Base-by-base conservation (phyloP, 1,284 basidiomycete species). In the Irpex rosettiformis region DNA sequence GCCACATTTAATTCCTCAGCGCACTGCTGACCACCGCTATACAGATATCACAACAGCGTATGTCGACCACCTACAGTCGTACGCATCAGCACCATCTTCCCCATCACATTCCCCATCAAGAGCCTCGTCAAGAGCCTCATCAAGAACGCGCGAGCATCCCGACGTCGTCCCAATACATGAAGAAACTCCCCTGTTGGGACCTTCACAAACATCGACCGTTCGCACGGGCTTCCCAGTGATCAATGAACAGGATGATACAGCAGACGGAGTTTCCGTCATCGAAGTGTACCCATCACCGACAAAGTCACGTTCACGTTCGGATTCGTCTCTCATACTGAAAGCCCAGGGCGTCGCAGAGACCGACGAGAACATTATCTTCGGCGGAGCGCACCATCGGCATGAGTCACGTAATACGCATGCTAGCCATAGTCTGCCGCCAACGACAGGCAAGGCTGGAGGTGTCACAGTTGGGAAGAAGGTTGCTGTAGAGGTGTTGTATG, bases 21-120 rank as follows among this genome's bases (percentile, higher is more conserved):
- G 45, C 56, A n/a, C 33, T 40, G 30, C 53, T 42, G 7, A 54
- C 3, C 3, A 33, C 27, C 21, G 25, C 16, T n/a, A n/a, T n/a
- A n/a, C 64, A 91, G 88, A 89, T 64, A 70, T 82, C 54, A 91
- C 89, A 16, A 89, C 87, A 0, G 80, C 85, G 2, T 89, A 83
- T 64, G 89, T 91, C 5, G 84, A 91, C 58, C 77, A 77, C 58
- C 76, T 90, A 1, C 83, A 89, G 2, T 81, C 83, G 3, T 79
- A 83, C 56, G 72, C 80, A 1, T 86, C 85, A 0, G 74, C 77
- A 1, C 75, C 81, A 0, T 66, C 82, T n/a, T 77, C 83, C 64
- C 16, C 61, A 61, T 24, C 58, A 54, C 64, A 13, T 51, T 64
- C n/a, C 60, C 65, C 18, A 47, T 64, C 40, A 59, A 21, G 37